These are phyloP conservation scores for Colletotrichum siamense DNA, from an alignment of 2,329 filamentous ascomycete genomes.

Conservation along the genomic window DNA sequence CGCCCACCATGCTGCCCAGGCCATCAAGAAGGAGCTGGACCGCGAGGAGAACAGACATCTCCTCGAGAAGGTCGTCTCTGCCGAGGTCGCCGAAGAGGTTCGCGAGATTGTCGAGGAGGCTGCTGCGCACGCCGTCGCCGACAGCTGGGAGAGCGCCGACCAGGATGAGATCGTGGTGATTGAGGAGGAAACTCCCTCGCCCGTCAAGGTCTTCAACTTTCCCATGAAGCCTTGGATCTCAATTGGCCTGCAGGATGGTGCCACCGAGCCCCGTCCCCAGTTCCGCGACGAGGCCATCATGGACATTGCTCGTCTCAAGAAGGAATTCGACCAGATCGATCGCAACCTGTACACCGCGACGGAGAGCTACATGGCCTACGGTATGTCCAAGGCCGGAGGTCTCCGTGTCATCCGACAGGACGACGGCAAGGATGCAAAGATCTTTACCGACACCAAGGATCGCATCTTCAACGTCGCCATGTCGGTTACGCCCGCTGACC, in stretches of 20 bases:
- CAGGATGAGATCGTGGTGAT: slow-evolving; percentile 69
- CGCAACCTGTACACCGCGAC: slow-evolving; percentile 91
- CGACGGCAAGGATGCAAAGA: slow-evolving; percentile 87
- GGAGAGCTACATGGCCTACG: slow-evolving; percentile 91
- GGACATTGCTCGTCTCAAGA: slow-evolving; percentile 93
- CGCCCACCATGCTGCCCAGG: slow-evolving; percentile 50
- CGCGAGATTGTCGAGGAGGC: slow-evolving; percentile 59
- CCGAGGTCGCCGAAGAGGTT: slow-evolving; percentile 56
- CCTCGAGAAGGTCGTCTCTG: slow-evolving; percentile 58
- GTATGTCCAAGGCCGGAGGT: slow-evolving; percentile 90
- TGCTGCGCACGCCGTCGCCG: slow-evolving; percentile 68
- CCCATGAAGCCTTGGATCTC: slow-evolving; percentile 96
- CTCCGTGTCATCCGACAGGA: slow-evolving; percentile 94
- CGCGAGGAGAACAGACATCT: slow-evolving; percentile 57
- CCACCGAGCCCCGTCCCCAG: slow-evolving; percentile 60
- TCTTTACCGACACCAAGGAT: slow-evolving; percentile 91
- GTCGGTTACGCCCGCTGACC: slow-evolving; percentile 69
- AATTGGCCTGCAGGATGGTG: slow-evolving; percentile 72
- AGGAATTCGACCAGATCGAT: slow-evolving; percentile 97
- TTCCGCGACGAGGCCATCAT: slow-evolving; percentile 84
- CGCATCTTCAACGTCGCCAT: slow-evolving; percentile 94
- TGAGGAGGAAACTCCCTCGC: slow-evolving; percentile 68
- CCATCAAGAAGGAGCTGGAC: slow-evolving; percentile 59
- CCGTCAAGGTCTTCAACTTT: slow-evolving; percentile 89
- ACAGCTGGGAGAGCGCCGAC: slow-evolving; percentile 91